These are phyloP conservation scores for Lepiota brunneoincarnata DNA, from an alignment of 768 basidiomycete genomes.

Conservation along the genomic window DNA sequence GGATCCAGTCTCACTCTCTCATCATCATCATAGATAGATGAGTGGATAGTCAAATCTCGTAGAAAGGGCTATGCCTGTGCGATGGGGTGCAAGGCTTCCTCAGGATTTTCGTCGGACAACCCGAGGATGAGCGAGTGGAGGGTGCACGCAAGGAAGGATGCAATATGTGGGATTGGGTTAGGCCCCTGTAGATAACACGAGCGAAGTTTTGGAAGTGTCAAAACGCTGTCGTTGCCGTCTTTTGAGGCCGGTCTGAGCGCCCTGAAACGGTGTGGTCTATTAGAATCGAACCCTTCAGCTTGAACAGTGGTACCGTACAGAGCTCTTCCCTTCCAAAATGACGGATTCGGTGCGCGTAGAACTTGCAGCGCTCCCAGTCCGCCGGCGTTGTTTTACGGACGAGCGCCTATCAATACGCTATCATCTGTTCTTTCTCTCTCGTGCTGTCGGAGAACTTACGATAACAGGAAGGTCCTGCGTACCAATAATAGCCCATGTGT, in stretches of 20 bases:
- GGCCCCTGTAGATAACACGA: constrained; percentile 1
- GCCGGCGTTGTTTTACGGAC: neutral
- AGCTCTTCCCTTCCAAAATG: neutral
- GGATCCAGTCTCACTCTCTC: neutral
- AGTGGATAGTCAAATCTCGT: neutral
- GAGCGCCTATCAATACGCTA: neutral
- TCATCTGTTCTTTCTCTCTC: too few species aligned
- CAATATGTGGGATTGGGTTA: neutral
- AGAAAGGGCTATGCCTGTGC: neutral
- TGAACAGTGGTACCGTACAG: neutral
- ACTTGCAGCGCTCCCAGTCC: constrained; percentile 8
- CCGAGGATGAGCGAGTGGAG: neutral
- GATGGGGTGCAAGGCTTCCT: neutral
- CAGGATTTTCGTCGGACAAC: neutral
- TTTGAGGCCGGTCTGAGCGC: neutral
- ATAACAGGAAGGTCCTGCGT: neutral
- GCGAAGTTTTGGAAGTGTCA: constrained; percentile 7
- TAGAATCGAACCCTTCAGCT: neutral
- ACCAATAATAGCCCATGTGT: constrained; percentile 1
- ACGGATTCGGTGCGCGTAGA: constrained; percentile 2
- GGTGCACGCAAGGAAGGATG: constrained; percentile 1
- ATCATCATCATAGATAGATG: too few species aligned
- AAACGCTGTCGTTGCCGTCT: neutral
- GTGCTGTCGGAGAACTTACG: neutral
- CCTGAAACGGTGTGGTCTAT: constrained; percentile 5